Percentiles rank a stretch among this genome's conserved stretches.
phyloP scores from a whole-genome alignment of 768 basidiomycete species.

The Naganishia friedmannii region DNA sequence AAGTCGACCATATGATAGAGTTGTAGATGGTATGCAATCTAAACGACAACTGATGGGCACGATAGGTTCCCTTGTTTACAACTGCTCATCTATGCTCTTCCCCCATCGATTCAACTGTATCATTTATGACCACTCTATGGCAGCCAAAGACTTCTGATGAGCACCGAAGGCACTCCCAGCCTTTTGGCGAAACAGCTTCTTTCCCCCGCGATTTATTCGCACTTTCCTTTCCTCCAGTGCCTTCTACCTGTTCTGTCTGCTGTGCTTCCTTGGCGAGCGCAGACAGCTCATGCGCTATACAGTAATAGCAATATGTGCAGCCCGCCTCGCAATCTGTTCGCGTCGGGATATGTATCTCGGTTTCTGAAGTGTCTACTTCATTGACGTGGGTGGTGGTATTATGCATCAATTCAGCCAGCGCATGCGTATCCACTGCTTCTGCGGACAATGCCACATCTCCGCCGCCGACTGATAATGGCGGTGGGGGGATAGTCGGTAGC shows the following conservation, averaged over 20 bases:
- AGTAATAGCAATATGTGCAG: slow-evolving; percentile 90
- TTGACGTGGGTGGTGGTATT: slow-evolving; percentile 43
- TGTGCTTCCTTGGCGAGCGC: slow-evolving; percentile 55
- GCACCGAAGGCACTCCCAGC: slow-evolving; percentile 85
- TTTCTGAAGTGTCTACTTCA: slow-evolving; percentile 64
- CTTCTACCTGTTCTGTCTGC: slow-evolving; percentile 16
- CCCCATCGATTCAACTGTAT: slow-evolving; percentile 53
- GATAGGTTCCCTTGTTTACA: background rate
- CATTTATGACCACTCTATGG: slow-evolving; percentile 57
- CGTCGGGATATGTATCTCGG: slow-evolving; percentile 72
- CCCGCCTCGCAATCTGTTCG: slow-evolving; percentile 62
- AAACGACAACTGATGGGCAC: background rate
- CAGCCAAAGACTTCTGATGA: slow-evolving; percentile 64
- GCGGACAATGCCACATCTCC: slow-evolving; percentile 28
- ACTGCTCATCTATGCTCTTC: slow-evolving; percentile 38
- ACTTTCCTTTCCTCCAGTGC: slow-evolving; percentile 5
- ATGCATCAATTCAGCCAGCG: slow-evolving; percentile 26
- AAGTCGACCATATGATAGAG: background rate
- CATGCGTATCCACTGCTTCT: slow-evolving; percentile 27
- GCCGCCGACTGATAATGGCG: slow-evolving; percentile 1
- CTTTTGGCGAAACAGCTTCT: slow-evolving; percentile 53
- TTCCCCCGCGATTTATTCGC: background rate
- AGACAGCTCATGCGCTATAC: slow-evolving; percentile 78
- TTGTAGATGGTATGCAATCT: background rate
- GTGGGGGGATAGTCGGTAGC: slow-evolving; percentile 59